These are phyloP conservation scores for Mrakia frigida DNA, from an alignment of 768 basidiomycete species.

Conservation along the genomic window DNA sequence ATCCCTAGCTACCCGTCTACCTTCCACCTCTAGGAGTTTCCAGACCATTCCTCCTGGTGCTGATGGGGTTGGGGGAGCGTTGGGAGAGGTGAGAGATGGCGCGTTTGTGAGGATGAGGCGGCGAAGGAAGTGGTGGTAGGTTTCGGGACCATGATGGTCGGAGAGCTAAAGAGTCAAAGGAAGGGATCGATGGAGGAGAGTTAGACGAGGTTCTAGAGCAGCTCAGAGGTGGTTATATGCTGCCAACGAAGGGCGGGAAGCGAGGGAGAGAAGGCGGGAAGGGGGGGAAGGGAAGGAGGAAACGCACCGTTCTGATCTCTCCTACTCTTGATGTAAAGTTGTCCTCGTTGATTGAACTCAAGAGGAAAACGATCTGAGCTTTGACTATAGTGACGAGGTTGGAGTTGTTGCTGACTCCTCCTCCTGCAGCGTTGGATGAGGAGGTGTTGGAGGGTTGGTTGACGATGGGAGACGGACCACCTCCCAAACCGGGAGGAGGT, in stretches of 20 bases:
- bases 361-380: conserved; percentile 91
- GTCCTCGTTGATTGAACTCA: conserved; percentile 93
- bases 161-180: conserved; percentile 60
- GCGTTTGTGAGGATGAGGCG: conserved; percentile 81
- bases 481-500: conserved; percentile 27
- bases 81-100: conserved; percentile 48
- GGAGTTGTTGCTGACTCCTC: conserved; percentile 1
- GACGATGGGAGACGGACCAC: conserved; percentile 13
- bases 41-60: conserved; percentile 42
- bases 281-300: conserved; percentile 34
- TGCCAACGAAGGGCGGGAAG: conserved; percentile 6
- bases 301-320: conserved; percentile 83
- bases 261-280: conserved; percentile 17
- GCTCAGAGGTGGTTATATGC: conserved; percentile 13
- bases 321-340: conserved; percentile 89
- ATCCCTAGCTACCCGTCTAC: conserved; percentile 41
- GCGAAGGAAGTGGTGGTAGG: conserved; percentile 94
- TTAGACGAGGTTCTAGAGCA: neutral
- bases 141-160: conserved; percentile 94
- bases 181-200: neutral
- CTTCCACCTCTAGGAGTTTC: conserved; percentile 43
- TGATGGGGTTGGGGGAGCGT: conserved; percentile 59
- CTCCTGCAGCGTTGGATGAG: neutral
- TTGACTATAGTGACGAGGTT: conserved; percentile 40
- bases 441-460: neutral